These are phyloP conservation scores for Chlorella sp. DNA, from an alignment of 139 green algal genomes.

Conservation along the genomic window DNA sequence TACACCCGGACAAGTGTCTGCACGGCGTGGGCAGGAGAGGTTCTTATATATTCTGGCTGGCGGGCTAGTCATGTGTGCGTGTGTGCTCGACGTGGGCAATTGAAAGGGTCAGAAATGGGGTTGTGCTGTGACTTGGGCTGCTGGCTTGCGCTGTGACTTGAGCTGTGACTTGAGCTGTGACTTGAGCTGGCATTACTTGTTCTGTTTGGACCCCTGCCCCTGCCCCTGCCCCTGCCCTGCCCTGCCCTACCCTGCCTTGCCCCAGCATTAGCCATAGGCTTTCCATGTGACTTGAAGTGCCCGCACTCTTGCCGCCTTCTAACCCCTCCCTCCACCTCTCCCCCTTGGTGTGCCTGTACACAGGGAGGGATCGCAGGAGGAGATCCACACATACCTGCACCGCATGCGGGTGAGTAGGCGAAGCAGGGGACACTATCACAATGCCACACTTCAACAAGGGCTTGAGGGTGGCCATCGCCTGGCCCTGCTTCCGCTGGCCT, in stretches of 20 bases:
- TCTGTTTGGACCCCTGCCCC: not conserved
- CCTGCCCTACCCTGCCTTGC: not conserved
- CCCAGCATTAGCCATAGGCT: not conserved
- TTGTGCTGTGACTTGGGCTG: too few species aligned
- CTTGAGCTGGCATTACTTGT: too few species aligned
- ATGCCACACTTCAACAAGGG: not conserved
- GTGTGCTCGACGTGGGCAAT: too few species aligned
- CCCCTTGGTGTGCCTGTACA: not conserved
- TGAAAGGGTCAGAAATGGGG: too few species aligned
- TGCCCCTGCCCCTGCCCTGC: too few species aligned
- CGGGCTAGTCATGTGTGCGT: not conserved
- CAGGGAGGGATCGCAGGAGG: conserved; percentile 27
- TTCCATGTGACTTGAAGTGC: not conserved
- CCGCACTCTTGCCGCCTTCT: not conserved
- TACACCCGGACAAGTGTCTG: too few species aligned
- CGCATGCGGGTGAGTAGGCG: conserved; percentile 40
- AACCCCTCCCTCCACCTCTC: not conserved
- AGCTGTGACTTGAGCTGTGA: too few species aligned
- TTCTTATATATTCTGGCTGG: too few species aligned
- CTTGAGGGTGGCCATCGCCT: not conserved
- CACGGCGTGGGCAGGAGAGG: too few species aligned
- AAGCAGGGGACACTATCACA: not conserved
- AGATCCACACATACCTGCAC: conserved; percentile 70
- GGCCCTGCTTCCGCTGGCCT: too few species aligned
- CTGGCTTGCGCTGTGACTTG: too few species aligned